Conservation (phyloP, 805 yeast species). For the Suhomyces xylopsoci region DNA sequence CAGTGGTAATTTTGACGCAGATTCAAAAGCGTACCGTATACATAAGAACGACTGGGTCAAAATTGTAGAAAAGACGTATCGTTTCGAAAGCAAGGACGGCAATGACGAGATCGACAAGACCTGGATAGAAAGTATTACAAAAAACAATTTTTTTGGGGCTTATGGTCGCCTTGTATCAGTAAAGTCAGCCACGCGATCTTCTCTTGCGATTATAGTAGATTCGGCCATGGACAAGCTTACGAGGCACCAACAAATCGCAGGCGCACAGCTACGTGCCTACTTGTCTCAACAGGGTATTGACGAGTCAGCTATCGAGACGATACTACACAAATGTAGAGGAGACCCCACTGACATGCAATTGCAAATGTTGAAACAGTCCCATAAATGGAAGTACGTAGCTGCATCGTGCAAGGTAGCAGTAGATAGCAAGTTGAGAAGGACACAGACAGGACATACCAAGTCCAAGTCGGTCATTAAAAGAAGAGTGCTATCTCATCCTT, state of each 20-base stretch:
- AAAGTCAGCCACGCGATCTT: constrained; percentile 11
- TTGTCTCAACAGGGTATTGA: not conserved
- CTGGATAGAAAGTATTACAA: constrained; percentile 28
- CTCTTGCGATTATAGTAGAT: constrained; percentile 12
- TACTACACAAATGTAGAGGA: not conserved
- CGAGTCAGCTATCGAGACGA: not conserved
- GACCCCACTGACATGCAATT: not conserved
- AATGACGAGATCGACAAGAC: constrained; percentile 32
- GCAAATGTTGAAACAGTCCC: not conserved
- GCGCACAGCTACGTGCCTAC: not conserved
- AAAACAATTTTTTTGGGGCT: constrained; percentile 11
- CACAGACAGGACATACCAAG: not conserved
- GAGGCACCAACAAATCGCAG: not conserved
- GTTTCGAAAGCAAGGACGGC: constrained; percentile 32
- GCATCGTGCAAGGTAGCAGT: not conserved
- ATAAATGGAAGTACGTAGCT: not conserved
- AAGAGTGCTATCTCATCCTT: not conserved
- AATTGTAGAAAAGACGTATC: constrained; percentile 42
- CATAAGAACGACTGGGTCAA: constrained; percentile 53
- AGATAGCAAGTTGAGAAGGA: not conserved
- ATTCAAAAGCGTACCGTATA: constrained; percentile 12
- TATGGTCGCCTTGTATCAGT: constrained; percentile 12
- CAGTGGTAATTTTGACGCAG: constrained; percentile 22
- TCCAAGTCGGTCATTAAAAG: not conserved
- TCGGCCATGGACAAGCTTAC: constrained; percentile 6